A percentile compares a stretch with the other conserved stretches of the same genome.
phyloP scores from a whole-genome alignment of 306 rosid genomes.

The Vachellia collinsii region DNA sequence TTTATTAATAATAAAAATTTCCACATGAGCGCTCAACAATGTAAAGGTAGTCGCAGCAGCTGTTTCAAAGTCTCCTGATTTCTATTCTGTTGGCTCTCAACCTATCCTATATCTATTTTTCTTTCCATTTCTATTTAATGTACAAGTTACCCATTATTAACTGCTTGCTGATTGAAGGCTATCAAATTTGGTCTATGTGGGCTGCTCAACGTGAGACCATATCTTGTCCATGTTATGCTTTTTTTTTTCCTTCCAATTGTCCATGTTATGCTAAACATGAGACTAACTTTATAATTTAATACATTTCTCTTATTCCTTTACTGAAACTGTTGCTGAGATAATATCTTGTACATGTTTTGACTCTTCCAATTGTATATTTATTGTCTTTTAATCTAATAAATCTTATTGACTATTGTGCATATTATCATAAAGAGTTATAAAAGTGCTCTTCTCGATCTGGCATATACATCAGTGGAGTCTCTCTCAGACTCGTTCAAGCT shows the following conservation, averaged over 20 bases:
- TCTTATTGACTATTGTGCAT: background rate
- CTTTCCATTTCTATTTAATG: constrained; percentile 61
- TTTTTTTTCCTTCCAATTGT: no score
- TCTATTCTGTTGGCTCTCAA: constrained; percentile 43
- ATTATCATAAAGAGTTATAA: constrained; percentile 57
- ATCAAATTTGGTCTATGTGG: background rate
- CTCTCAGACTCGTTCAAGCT: constrained; percentile 93
- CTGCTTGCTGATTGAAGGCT: background rate
- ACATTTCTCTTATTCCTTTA: no score
- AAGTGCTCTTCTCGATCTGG: constrained; percentile 96
- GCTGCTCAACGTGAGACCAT: background rate
- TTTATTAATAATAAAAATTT: no score
- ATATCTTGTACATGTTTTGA: background rate
- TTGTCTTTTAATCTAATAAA: constrained; percentile 1
- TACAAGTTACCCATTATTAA: constrained; percentile 48
- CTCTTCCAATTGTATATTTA: background rate
- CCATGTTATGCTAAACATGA: background rate
- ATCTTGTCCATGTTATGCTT: background rate
- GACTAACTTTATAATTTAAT: background rate
- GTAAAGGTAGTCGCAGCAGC: no score
- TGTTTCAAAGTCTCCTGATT: constrained; percentile 55
- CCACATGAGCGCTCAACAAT: no score
- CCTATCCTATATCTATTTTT: constrained; percentile 46
- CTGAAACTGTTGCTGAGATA: background rate
- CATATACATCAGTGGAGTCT: constrained; percentile 93